Evolutionary conservation across 495 filamentous ascomycete species (phyloP), one percentile per base, ranked within the genome.

Genomic region (Penicillium riverlandense): DNA sequence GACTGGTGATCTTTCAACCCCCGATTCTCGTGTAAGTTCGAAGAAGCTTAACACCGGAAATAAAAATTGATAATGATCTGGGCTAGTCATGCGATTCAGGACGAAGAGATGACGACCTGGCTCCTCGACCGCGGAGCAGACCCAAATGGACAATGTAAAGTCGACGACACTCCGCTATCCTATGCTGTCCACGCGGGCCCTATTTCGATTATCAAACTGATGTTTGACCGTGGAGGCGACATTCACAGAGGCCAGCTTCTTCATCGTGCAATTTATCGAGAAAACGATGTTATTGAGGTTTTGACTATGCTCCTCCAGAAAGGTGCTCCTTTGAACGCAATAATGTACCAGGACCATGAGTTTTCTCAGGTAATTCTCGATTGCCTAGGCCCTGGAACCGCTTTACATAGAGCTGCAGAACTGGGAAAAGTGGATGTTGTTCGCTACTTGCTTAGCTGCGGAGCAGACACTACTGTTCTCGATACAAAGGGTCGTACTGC

Each of bases 71-170:
- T 9, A 33, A 9, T 33, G 31, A 33, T 33, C 52, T 45, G 16
- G 28, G 37, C 29, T 16, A 57, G 50, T 8, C 38, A 49, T 49
- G 47, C 48, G 30, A 30, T 54, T 44, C 10, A 11, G 29, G 48
- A 54, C 42, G 37, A 52, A 30, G 55, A 58, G 5, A 54, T 58
- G 43, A 14, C 29, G 45, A 37, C 42, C 45, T 58, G 45, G 55
- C 51, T 58, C 27, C 55, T 58, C 38, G 40, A 54, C 35, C 45
- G 52, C 43, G 48, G 48, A 41, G 51, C 51, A 35, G 40, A 58
- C 43, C 45, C 51, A 7, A 58, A 58, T 48, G 45, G 37, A 31
- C 40, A 41, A 50, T 52, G 43, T 45, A 1, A 33, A n/a, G 47
- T 55, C 37, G 47, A 55, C 37, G 38, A 40, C 28, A 59, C 55